Percentiles rank a stretch among this genome's conserved stretches.
Evolutionary conservation across 108 stramenopile species (phyloP).

Genomic region (Schizochytrium sp.): DNA sequence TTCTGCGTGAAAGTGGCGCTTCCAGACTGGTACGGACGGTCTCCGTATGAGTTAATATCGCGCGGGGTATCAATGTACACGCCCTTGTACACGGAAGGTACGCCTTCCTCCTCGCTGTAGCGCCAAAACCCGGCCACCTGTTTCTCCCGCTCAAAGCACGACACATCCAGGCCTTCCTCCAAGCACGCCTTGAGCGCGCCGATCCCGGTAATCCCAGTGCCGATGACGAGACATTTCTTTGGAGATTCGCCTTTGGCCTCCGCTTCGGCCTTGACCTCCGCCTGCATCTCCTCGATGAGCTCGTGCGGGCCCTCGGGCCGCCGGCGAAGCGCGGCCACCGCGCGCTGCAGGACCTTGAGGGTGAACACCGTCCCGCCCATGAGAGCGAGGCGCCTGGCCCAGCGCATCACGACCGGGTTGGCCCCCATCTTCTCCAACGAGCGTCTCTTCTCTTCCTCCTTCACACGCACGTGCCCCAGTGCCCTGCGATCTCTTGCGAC

Average conservation of each 20-base stretch:
- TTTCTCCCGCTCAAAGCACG: background rate
- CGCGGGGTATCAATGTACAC: background rate
- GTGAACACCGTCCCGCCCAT: background rate
- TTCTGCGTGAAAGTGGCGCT: background rate
- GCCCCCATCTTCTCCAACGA: too few relatives aligned
- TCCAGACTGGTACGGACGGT: background rate
- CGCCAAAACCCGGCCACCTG: background rate
- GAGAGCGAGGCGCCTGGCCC: background rate
- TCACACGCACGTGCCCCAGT: too few relatives aligned
- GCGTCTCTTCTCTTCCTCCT: too few relatives aligned
- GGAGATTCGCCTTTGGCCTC: background rate
- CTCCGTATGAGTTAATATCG: background rate
- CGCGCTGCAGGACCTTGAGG: background rate
- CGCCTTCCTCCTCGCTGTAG: background rate
- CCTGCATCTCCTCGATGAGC: background rate
- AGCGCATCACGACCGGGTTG: background rate
- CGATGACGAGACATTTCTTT: background rate
- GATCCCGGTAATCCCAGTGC: background rate
- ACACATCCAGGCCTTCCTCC: background rate
- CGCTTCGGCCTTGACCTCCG: background rate
- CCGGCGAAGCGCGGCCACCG: background rate
- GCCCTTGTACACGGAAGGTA: background rate
- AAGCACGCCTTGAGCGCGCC: background rate
- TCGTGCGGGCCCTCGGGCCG: background rate
- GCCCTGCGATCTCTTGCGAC: too few relatives aligned